Evolutionary conservation across 1,284 basidiomycete species (phyloP).

Genomic region (Cystobasidium sp.): DNA sequence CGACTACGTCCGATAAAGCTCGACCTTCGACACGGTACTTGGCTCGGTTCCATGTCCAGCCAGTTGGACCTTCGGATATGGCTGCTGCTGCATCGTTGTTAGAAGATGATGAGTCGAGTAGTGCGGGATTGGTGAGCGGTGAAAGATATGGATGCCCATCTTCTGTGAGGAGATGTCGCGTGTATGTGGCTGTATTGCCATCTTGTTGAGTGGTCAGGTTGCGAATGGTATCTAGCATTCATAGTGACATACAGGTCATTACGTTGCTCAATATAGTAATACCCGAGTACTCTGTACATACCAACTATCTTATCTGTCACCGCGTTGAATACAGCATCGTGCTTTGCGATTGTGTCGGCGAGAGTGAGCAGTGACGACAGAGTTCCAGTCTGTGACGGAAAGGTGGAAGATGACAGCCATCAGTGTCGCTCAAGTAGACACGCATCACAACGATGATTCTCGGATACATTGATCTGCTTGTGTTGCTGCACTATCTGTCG

Average conservation of each 20-base stretch:
- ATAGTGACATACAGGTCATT: neutral
- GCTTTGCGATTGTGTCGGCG: slow-evolving; percentile 90
- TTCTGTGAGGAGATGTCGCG: slow-evolving; percentile 60
- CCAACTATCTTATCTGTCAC: slow-evolving; percentile 93
- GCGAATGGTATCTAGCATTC: slow-evolving; percentile 30
- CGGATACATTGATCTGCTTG: neutral
- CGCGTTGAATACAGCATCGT: slow-evolving; percentile 83
- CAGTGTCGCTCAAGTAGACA: neutral
- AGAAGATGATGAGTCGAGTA: slow-evolving; percentile 3
- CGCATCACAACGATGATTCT: neutral
- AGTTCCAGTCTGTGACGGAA: slow-evolving; percentile 77
- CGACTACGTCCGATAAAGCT: slow-evolving; percentile 48
- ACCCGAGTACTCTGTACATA: slow-evolving; percentile 60
- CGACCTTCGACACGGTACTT: slow-evolving; percentile 51
- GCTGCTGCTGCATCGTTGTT: slow-evolving; percentile 13
- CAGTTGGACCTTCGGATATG: slow-evolving; percentile 39
- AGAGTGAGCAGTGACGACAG: slow-evolving; percentile 86
- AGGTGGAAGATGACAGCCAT: neutral
- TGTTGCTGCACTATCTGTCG: neutral
- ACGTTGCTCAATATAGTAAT: neutral
- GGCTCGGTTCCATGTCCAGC: slow-evolving; percentile 50
- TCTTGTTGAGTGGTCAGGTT: slow-evolving; percentile 31
- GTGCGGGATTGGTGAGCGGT: slow-evolving; percentile 46
- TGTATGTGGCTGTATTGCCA: slow-evolving; percentile 38
- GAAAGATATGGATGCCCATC: slow-evolving; percentile 51